Conservation (phyloP, 1,284 basidiomycete species). For the Fomitopsis betulina region DNA sequence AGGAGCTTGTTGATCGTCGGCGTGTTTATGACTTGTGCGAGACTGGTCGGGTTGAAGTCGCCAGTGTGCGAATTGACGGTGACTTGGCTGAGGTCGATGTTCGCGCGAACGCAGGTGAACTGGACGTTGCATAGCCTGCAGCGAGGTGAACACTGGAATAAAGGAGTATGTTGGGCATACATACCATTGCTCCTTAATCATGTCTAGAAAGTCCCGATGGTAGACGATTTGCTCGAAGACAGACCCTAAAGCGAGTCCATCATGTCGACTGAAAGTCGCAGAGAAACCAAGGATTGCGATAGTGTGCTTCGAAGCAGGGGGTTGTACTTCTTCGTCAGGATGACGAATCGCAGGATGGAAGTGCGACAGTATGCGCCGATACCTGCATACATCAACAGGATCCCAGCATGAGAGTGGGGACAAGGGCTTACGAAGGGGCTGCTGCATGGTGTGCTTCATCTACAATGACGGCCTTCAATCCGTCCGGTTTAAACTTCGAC, state of each 20-base stretch:
- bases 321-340: constrained; percentile 38
- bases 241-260: constrained; percentile 84
- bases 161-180: background rate
- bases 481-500: constrained; percentile 73
- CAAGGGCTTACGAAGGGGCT: constrained; percentile 67
- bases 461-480: constrained; percentile 81
- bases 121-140: constrained; percentile 82
- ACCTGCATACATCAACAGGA: constrained; percentile 38
- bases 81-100: constrained; percentile 67
- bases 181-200: constrained; percentile 92
- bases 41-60: constrained; percentile 75
- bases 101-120: constrained; percentile 78
- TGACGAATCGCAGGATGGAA: constrained; percentile 64
- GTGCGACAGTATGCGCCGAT: constrained; percentile 71
- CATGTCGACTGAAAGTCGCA: constrained; percentile 91
- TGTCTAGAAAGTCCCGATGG: constrained; percentile 88
- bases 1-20: constrained; percentile 71
- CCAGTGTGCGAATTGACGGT: constrained; percentile 62
- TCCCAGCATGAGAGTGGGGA: background rate
- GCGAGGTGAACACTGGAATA: background rate
- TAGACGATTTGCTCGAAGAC: constrained; percentile 93
- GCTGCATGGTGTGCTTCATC: constrained; percentile 97
- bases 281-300: constrained; percentile 94
- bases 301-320: constrained; percentile 35
- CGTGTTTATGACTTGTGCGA: constrained; percentile 80